phyloP scores from a whole-genome alignment of 2,329 filamentous ascomycete species.

The Calonectria henricotiae region DNA sequence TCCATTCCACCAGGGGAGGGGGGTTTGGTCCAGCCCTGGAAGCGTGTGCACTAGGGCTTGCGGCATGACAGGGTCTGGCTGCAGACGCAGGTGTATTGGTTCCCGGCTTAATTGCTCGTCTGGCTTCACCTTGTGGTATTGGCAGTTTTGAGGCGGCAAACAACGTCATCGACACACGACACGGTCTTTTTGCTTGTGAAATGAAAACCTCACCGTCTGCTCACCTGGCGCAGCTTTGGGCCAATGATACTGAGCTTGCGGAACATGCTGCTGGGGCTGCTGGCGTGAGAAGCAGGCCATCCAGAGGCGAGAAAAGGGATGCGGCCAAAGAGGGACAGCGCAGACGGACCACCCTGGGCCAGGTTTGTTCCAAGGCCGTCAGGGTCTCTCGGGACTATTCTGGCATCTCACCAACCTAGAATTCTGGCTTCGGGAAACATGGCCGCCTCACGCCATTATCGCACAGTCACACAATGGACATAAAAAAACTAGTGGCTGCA shows the following conservation, averaged over 20 bases:
- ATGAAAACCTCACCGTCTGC: slow-evolving; percentile 35
- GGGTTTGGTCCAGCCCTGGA: slow-evolving; percentile 6
- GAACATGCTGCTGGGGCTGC: slow-evolving; percentile 40
- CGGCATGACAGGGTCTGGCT: slow-evolving; percentile 31
- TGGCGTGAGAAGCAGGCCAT: slow-evolving; percentile 50
- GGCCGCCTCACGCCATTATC: slow-evolving; percentile 49
- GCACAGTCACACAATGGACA: slow-evolving; percentile 60
- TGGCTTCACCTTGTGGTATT: slow-evolving; percentile 27
- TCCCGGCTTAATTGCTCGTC: slow-evolving; percentile 13
- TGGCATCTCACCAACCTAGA: slow-evolving; percentile 30
- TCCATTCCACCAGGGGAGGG: slow-evolving; percentile 24
- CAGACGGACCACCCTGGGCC: slow-evolving; percentile 5
- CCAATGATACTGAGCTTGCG: slow-evolving; percentile 35
- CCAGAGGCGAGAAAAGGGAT: slow-evolving; percentile 25
- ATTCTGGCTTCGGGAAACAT: slow-evolving; percentile 33
- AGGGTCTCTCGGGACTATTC: slow-evolving; percentile 21
- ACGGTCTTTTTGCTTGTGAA: slow-evolving; percentile 37
- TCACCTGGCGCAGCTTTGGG: slow-evolving; percentile 41
- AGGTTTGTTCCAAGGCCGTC: slow-evolving; percentile 27
- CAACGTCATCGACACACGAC: slow-evolving; percentile 37
- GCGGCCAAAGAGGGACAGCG: slow-evolving; percentile 28
- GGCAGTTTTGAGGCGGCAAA: slow-evolving; percentile 32
- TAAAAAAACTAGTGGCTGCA: slow-evolving; percentile 58
- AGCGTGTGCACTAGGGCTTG: slow-evolving; percentile 21
- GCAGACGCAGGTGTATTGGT: slow-evolving; percentile 25